phyloP scores from a whole-genome alignment of 2,329 filamentous ascomycete species.

The Penicillium psychrosexuale region DNA sequence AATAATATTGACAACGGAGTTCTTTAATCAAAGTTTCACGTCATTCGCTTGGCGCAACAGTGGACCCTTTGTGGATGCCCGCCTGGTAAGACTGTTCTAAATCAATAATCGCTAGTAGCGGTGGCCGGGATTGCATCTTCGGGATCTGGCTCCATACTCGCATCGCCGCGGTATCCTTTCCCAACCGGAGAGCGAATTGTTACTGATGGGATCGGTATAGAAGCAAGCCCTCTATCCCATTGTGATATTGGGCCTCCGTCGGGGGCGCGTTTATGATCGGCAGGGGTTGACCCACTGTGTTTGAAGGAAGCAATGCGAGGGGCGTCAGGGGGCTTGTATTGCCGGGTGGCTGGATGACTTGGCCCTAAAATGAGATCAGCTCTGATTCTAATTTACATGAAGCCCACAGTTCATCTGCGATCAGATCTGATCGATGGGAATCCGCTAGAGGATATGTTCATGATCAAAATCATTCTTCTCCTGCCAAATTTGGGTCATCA shows the following conservation, averaged over 20 bases:
- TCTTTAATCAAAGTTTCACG: not conserved
- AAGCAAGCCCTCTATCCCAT: slow-evolving; percentile 1
- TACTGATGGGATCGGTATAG: slow-evolving; percentile 20
- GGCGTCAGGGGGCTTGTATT: not conserved
- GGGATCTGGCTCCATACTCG: not conserved
- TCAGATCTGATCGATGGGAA: not conserved
- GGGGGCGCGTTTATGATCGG: slow-evolving; percentile 13
- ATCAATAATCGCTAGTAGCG: not conserved
- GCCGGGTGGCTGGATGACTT: not conserved
- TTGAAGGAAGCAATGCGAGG: slow-evolving; percentile 7
- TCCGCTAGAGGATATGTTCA: not conserved
- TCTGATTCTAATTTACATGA: not conserved
- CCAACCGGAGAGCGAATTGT: not conserved
- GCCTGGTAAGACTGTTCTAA: not conserved
- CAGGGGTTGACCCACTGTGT: slow-evolving; percentile 18
- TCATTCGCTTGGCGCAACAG: slow-evolving; percentile 1
- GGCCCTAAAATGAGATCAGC: not conserved
- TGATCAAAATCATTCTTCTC: not conserved
- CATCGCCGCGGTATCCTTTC: not conserved
- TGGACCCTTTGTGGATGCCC: slow-evolving; percentile 2
- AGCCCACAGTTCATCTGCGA: not conserved
- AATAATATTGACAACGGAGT: not conserved
- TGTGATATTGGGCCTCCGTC: slow-evolving; percentile 7
- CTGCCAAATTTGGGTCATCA: slow-evolving; percentile 1
- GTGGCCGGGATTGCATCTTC: not conserved